Evolutionary conservation across 2,329 filamentous ascomycete genomes (phyloP).

Genomic region (Apiospora hydei): DNA sequence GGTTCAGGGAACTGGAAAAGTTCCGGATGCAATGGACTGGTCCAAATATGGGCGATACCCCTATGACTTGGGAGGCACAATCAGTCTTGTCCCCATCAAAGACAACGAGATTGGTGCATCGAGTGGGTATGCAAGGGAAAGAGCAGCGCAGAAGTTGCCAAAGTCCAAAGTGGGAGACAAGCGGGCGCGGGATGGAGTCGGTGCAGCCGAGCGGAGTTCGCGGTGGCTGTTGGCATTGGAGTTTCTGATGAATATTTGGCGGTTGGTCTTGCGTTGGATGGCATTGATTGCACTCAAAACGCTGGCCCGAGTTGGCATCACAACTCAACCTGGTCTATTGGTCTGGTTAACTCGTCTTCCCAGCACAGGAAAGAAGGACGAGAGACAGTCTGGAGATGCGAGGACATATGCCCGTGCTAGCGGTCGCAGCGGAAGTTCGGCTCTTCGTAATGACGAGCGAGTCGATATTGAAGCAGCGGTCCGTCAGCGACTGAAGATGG

Average conservation of each 20-base stretch:
- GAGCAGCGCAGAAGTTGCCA: slow-evolving; percentile 66
- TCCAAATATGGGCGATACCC: slow-evolving; percentile 53
- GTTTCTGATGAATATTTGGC: slow-evolving; percentile 78
- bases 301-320: slow-evolving; percentile 67
- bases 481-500: slow-evolving; percentile 63
- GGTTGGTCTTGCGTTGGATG: slow-evolving; percentile 66
- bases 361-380: slow-evolving; percentile 40
- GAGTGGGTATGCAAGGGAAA: slow-evolving; percentile 74
- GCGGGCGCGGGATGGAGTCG: slow-evolving; percentile 70
- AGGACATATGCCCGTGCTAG: slow-evolving; percentile 33
- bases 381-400: slow-evolving; percentile 32
- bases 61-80: slow-evolving; percentile 61
- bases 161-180: slow-evolving; percentile 55
- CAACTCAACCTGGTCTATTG: slow-evolving; percentile 68
- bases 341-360: slow-evolving; percentile 57
- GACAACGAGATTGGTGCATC: slow-evolving; percentile 50
- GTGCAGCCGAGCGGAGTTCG: slow-evolving; percentile 78
- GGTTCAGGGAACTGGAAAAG: slow-evolving; percentile 77
- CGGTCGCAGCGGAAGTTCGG: slow-evolving; percentile 48
- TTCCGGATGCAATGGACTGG: slow-evolving; percentile 59
- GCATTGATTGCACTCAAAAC: slow-evolving; percentile 61
- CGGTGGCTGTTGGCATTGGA: slow-evolving; percentile 80
- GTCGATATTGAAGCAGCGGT: slow-evolving; percentile 86
- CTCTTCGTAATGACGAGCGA: slow-evolving; percentile 65
- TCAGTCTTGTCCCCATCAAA: slow-evolving; percentile 63